A percentile compares a stretch with the other conserved stretches of the same genome.
Conservation (phyloP, 495 filamentous ascomycete species). For the Aspergillus olivimuriae region DNA sequence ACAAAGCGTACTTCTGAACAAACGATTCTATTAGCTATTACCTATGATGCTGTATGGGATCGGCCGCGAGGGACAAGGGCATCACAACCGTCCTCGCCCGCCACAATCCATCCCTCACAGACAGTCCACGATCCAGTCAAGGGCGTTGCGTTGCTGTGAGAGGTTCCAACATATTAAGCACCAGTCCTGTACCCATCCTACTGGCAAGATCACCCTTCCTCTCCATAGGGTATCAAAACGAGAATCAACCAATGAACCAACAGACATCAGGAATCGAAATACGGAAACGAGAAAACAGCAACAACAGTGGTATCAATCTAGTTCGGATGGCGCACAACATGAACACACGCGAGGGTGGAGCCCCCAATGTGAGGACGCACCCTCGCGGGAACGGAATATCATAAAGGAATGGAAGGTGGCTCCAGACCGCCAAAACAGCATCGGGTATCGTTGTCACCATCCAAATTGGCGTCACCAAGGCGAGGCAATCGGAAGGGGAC, state of each 20-base stretch:
- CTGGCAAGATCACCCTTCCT: conserved; percentile 23
- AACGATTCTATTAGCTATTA: conserved; percentile 10
- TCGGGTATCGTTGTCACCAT: conserved; percentile 24
- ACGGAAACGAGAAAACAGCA: conserved; percentile 23
- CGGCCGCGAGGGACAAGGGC: background rate
- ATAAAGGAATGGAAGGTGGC: conserved; percentile 33
- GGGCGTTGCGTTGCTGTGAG: conserved; percentile 14
- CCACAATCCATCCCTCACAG: too few relatives aligned
- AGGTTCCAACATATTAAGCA: conserved; percentile 7
- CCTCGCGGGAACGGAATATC: conserved; percentile 33
- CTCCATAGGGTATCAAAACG: conserved; percentile 35
- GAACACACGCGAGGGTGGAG: conserved; percentile 31
- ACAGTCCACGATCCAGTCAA: conserved; percentile 11
- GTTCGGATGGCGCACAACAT: conserved; percentile 34
- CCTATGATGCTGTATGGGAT: conserved; percentile 7
- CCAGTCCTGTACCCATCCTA: conserved; percentile 15
- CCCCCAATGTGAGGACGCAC: conserved; percentile 16
- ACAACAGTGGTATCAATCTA: conserved; percentile 50
- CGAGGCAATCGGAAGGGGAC: too few relatives aligned
- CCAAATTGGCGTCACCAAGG: too few relatives aligned
- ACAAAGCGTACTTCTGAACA: background rate
- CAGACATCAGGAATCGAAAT: conserved; percentile 15
- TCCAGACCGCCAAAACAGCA: conserved; percentile 20
- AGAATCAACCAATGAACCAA: conserved; percentile 13
- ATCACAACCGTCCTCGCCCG: background rate